Conservation (phyloP, 2,329 filamentous ascomycete species). For the Hypocrella siamensis region DNA sequence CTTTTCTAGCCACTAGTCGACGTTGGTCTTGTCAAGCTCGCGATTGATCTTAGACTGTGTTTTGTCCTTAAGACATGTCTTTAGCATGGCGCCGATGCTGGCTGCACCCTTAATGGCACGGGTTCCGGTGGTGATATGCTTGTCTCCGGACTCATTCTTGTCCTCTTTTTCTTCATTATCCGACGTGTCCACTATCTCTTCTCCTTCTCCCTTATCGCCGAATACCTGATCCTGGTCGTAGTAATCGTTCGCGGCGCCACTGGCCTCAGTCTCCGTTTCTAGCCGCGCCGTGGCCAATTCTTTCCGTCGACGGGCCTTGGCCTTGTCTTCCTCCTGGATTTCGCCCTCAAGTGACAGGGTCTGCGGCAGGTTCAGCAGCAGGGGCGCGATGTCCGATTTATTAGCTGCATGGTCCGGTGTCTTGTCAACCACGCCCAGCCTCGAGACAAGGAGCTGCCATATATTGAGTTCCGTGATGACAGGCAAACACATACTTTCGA, state of each 20-base stretch:
- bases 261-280: slow-evolving; percentile 5
- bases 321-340: slow-evolving; percentile 25
- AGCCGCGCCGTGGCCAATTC: slow-evolving; percentile 9
- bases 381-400: slow-evolving; percentile 54
- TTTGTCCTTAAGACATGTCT: slow-evolving; percentile 19
- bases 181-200: slow-evolving; percentile 11
- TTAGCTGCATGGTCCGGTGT: too few relatives aligned
- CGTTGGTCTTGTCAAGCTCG: slow-evolving; percentile 10
- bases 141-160: slow-evolving; percentile 8
- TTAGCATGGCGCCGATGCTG: slow-evolving; percentile 15
- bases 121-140: slow-evolving; percentile 11
- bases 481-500: too few relatives aligned
- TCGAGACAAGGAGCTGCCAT: too few relatives aligned
- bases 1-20: slow-evolving; percentile 12
- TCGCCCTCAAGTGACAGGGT: slow-evolving; percentile 45
- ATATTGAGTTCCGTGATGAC: too few relatives aligned
- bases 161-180: slow-evolving; percentile 11
- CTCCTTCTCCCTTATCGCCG: slow-evolving; percentile 14
- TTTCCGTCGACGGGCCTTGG: slow-evolving; percentile 22
- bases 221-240: slow-evolving; percentile 19
- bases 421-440: too few relatives aligned
- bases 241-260: slow-evolving; percentile 17
- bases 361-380: slow-evolving; percentile 66
- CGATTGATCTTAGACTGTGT: slow-evolving; percentile 17
- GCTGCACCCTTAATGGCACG: slow-evolving; percentile 23